These are phyloP conservation scores for Fragaria ananassa DNA, from an alignment of 306 rosid species.

Conservation along the genomic window DNA sequence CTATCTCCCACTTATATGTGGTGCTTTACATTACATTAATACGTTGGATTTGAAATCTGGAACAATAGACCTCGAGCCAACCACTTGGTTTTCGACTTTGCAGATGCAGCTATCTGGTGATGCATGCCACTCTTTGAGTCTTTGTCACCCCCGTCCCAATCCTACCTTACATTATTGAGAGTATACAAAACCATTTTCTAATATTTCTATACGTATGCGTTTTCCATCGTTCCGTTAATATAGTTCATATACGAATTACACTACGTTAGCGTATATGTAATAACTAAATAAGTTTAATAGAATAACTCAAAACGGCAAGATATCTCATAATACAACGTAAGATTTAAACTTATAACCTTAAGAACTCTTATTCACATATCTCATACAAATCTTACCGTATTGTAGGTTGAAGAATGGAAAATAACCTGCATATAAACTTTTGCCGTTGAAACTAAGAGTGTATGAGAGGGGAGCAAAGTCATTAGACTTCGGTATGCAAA, in stretches of 20 bases:
- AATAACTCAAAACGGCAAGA: no score
- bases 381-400: background rate
- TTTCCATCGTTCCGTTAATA: no score
- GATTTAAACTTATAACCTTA: no score
- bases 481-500: background rate
- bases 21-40: background rate
- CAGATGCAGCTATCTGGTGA: background rate
- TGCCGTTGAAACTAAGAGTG: background rate
- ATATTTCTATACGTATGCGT: no score
- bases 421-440: background rate
- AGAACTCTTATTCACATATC: rapidly evolving
- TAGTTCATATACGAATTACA: no score
- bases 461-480: background rate
- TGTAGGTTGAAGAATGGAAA: background rate
- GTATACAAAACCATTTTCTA: no score
- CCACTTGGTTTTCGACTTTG: background rate
- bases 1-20: background rate
- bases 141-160: background rate
- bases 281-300: no score
- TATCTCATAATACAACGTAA: no score
- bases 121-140: background rate
- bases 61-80: background rate
- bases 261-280: no score
- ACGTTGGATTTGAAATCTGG: background rate
- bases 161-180: background rate